Conservation (phyloP, 768 basidiomycete species). For the Trametes maxima region DNA sequence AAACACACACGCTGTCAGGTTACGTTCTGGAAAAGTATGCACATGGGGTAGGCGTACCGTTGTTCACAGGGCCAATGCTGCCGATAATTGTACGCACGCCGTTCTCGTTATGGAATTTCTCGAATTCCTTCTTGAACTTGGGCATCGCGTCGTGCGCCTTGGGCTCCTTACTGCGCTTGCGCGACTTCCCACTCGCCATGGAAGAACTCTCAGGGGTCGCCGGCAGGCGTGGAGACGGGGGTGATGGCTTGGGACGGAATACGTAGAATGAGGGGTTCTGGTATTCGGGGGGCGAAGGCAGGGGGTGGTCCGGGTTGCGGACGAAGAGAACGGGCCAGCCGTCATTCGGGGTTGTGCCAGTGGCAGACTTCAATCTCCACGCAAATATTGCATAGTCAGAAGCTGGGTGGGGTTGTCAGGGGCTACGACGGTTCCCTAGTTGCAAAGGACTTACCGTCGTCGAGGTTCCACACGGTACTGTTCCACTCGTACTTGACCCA, state of each 20-base stretch:
- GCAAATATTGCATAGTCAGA: constrained; percentile 88
- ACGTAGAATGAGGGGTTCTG: constrained; percentile 72
- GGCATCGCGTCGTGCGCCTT: constrained; percentile 53
- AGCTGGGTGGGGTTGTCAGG: constrained; percentile 43
- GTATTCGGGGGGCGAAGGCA: constrained; percentile 66
- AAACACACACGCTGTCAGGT: constrained; percentile 4
- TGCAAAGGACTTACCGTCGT: constrained; percentile 63
- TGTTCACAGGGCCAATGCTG: constrained; percentile 85
- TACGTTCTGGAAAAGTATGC: background rate
- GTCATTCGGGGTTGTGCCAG: constrained; percentile 25
- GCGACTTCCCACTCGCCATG: constrained; percentile 39
- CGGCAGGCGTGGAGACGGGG: constrained; percentile 36
- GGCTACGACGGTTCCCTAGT: background rate
- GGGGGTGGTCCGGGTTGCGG: constrained; percentile 57
- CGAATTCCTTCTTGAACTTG: constrained; percentile 73
- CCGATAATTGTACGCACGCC: constrained; percentile 94
- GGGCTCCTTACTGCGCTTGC: constrained; percentile 38
- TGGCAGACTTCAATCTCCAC: constrained; percentile 61
- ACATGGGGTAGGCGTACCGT: constrained; percentile 53
- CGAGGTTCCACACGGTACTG: constrained; percentile 79
- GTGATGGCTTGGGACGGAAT: constrained; percentile 40
- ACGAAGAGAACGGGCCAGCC: constrained; percentile 60
- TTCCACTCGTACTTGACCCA: constrained; percentile 90
- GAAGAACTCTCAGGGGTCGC: constrained; percentile 32
- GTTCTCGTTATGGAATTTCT: constrained; percentile 86